These are phyloP conservation scores for Tetradesmus lagerheimii DNA, from an alignment of 139 green algal species.

Conservation along the genomic window DNA sequence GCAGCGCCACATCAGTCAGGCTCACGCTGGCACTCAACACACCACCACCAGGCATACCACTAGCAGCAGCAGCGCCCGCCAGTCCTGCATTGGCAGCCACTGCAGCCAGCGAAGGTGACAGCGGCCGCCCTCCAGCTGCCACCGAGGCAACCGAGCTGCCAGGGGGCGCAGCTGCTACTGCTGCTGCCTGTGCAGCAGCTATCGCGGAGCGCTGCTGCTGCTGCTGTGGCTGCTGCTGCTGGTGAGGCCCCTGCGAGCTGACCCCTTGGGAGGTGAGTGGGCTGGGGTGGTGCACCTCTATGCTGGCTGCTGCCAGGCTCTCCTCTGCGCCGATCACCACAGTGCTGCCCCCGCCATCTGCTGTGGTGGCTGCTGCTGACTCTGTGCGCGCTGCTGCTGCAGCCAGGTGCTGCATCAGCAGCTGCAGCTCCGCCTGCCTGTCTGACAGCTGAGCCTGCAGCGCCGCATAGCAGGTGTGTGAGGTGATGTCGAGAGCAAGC, in stretches of 20 bases:
- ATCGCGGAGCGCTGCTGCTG: neutral
- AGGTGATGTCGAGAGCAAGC: neutral
- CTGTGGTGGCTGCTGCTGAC: neutral
- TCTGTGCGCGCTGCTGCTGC: constrained; percentile 16
- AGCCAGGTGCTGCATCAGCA: constrained; percentile 40
- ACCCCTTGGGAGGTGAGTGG: neutral
- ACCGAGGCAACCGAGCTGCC: neutral
- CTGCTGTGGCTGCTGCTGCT: neutral
- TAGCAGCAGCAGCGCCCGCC: neutral
- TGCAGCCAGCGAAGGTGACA: neutral
- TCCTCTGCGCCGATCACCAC: neutral
- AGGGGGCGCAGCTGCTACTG: neutral
- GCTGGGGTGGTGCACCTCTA: neutral
- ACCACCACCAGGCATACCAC: neutral
- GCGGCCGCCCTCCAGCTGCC: neutral
- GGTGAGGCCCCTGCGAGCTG: neutral
- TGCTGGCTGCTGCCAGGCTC: neutral
- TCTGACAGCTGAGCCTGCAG: constrained; percentile 46
- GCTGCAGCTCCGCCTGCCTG: constrained; percentile 48
- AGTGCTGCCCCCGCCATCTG: neutral
- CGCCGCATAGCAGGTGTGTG: neutral
- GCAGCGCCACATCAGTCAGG: constrained; percentile 55
- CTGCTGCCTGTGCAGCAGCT: neutral
- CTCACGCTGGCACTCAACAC: neutral
- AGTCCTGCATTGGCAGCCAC: neutral